These are phyloP conservation scores for Stropharia rugosoannulata DNA, from an alignment of 768 basidiomycete genomes.

Conservation along the genomic window DNA sequence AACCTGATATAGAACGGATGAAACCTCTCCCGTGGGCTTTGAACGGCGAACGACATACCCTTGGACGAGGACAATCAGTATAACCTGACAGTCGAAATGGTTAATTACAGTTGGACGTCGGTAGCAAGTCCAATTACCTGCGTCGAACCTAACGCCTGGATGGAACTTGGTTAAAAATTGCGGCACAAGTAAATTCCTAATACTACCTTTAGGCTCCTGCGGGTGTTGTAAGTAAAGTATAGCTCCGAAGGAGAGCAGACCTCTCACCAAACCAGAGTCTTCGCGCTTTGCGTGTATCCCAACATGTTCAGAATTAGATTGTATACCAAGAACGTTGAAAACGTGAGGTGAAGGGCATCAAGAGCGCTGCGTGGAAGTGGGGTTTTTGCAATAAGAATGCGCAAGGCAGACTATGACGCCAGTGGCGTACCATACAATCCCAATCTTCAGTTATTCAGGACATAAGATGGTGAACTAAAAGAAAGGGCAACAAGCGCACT, in stretches of 20 bases:
- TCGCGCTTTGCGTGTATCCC: slow-evolving; percentile 13
- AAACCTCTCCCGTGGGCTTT: not conserved
- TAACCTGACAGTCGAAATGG: slow-evolving; percentile 12
- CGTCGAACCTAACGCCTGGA: slow-evolving; percentile 20
- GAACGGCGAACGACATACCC: slow-evolving; percentile 16
- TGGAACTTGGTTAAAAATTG: not conserved
- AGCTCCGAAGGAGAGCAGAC: not conserved
- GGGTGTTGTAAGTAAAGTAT: not conserved
- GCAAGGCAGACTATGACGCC: not conserved
- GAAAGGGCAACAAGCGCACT: slow-evolving; percentile 13
- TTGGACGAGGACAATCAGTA: slow-evolving; percentile 30
- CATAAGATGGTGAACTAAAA: not conserved
- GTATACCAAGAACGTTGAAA: slow-evolving; percentile 27
- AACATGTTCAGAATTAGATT: slow-evolving; percentile 20
- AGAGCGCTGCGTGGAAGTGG: slow-evolving; percentile 17
- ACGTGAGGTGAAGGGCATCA: slow-evolving; percentile 26
- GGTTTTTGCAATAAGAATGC: not conserved
- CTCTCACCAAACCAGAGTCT: slow-evolving; percentile 24
- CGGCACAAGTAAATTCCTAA: not conserved
- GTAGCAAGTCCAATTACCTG: slow-evolving; percentile 14
- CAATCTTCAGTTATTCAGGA: slow-evolving; percentile 15
- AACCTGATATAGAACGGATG: slow-evolving; percentile 14
- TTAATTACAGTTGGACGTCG: not conserved
- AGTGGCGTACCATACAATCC: slow-evolving; percentile 17
- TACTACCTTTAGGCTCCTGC: slow-evolving; percentile 30